Evolutionary conservation across 2,329 filamentous ascomycete species (phyloP), one percentile per base, ranked within the genome.

Genomic region (Penicillium oxalicum): DNA sequence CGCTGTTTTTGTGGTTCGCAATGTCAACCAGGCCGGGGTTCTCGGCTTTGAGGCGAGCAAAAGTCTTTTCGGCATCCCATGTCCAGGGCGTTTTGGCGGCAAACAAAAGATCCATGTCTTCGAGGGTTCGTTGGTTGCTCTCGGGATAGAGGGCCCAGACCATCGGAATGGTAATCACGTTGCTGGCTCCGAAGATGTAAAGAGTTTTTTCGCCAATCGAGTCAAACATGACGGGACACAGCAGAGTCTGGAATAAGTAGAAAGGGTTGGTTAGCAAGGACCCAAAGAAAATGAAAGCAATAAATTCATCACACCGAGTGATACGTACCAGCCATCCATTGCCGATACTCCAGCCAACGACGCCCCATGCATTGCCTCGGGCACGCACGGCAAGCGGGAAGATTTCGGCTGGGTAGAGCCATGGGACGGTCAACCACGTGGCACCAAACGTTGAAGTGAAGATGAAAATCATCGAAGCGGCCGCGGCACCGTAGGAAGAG

Each of bases 121-220:
- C 86, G 0, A 89, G 71, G 0, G 84, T 88, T 0, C 86, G 77
- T 63, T 87, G 82, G 60, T 84, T 87, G 3, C 81, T 86, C 62
- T 89, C 86, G 0, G 86, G 86, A 49, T 88, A 89, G 0, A 90
- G 60, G 0, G 83, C 82, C 82, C 83, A 90, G 0, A 88, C 81
- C 68, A 87, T 80, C 0, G 83, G 78, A 4, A 89, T 83, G 1
- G 78, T 77, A 28, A 86, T 65, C 7, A 82, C 67, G 60, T 88
- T 89, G 61, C 77, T 80, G 4, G 77, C 81, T 1, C 78, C 86
- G 57, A 89, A 90, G 44, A 90, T 82, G 62, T 88, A 86, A 1
- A 88, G 72, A 0, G 84, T 88, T 60, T 86, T 87, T 53, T 87
- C 83, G 24, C 78, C 76, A 44, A 89, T 80, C 5, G 74, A 71